Conservation (phyloP, 148 eudicot genomes). For the Rheum nobile region DNA sequence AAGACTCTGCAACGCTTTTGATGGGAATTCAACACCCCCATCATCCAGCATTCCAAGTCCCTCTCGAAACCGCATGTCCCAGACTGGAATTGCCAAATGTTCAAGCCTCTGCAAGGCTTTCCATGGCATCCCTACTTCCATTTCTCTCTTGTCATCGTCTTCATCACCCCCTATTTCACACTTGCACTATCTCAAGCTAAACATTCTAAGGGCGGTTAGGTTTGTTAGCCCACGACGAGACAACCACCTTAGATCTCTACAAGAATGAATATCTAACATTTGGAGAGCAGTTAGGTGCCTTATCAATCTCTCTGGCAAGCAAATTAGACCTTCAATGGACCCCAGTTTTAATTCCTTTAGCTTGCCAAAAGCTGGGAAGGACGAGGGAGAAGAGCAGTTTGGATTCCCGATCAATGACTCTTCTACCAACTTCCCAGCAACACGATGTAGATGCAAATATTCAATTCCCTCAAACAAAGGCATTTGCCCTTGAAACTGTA, state of each 20-base stretch:
- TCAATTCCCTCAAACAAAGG: neutral
- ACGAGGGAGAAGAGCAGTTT: neutral
- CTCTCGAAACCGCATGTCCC: neutral
- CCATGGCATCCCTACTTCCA: neutral
- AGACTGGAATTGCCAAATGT: neutral
- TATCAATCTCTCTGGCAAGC: neutral
- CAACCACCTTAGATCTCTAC: neutral
- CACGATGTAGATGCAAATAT: neutral
- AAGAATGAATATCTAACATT: rapidly evolving
- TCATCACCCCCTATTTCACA: neutral
- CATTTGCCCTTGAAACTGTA: neutral
- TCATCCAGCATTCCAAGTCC: neutral
- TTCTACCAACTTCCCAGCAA: neutral
- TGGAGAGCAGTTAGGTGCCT: neutral
- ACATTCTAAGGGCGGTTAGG: neutral
- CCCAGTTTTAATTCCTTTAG: neutral
- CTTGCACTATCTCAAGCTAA: rapidly evolving
- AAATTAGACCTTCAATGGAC: neutral
- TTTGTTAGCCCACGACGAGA: neutral
- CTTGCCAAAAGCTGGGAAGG: neutral
- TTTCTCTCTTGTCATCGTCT: neutral
- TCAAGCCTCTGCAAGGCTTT: neutral
- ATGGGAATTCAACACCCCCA: neutral
- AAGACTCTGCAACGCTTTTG: neutral
- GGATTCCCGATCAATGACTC: neutral